phyloP scores from a whole-genome alignment of 768 basidiomycete species.

The Pleurotus cornucopiae region DNA sequence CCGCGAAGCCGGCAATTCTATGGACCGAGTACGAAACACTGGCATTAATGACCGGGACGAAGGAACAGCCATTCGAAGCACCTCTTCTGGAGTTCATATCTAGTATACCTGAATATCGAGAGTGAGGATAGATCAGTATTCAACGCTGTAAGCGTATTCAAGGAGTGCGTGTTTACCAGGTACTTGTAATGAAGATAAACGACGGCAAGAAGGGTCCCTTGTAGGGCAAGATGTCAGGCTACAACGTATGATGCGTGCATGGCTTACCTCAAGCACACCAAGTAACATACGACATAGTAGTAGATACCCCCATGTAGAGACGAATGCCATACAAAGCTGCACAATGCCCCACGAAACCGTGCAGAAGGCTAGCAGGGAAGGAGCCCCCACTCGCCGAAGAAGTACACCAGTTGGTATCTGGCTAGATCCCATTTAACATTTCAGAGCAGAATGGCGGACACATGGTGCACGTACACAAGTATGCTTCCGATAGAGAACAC shows the following conservation, averaged over 20 bases:
- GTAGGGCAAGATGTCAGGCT: neutral
- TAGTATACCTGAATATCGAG: slow-evolving; percentile 36
- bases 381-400: slow-evolving; percentile 38
- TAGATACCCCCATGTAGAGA: slow-evolving; percentile 35
- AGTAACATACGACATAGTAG: slow-evolving; percentile 35
- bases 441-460: neutral
- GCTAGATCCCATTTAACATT: slow-evolving; percentile 17
- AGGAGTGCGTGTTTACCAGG: slow-evolving; percentile 30
- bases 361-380: slow-evolving; percentile 36
- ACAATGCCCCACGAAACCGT: slow-evolving; percentile 40
- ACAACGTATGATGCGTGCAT: neutral
- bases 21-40: neutral
- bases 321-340: slow-evolving; percentile 44
- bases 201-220: slow-evolving; percentile 51
- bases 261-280: slow-evolving; percentile 37
- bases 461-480: slow-evolving; percentile 30
- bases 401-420: slow-evolving; percentile 42
- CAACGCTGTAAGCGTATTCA: neutral
- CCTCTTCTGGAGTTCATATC: slow-evolving; percentile 50
- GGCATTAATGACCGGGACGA: neutral
- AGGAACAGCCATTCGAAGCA: slow-evolving; percentile 13
- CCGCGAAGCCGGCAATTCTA: slow-evolving; percentile 46
- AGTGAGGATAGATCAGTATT: neutral
- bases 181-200: slow-evolving; percentile 43
- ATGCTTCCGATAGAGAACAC: slow-evolving; percentile 47